Conservation (phyloP, 768 basidiomycete genomes). For the Termitomyces sp. region DNA sequence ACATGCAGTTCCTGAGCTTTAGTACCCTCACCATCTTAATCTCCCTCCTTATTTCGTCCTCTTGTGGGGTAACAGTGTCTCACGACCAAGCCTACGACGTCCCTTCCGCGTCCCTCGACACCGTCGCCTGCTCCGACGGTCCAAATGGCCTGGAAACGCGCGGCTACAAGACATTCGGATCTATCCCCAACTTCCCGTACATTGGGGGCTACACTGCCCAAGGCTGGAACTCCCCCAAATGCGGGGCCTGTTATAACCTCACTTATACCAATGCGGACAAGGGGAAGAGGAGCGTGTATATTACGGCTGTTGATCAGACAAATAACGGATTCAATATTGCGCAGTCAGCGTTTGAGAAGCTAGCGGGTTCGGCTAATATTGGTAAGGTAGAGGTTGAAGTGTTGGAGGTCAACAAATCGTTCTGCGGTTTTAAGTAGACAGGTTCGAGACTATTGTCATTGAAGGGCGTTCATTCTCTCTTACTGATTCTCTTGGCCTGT, state of each 20-base stretch:
- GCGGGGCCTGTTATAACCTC: slow-evolving; percentile 52
- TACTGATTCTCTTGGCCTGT: background rate
- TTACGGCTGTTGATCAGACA: slow-evolving; percentile 44
- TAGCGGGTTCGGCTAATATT: slow-evolving; percentile 15
- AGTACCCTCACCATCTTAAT: slow-evolving; percentile 20
- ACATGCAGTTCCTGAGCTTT: slow-evolving; percentile 30
- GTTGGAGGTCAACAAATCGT: slow-evolving; percentile 1
- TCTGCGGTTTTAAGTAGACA: slow-evolving; percentile 14
- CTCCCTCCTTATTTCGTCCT: slow-evolving; percentile 7
- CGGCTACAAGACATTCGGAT: slow-evolving; percentile 38
- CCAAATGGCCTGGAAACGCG: slow-evolving; percentile 36
- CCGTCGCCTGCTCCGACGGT: slow-evolving; percentile 49
- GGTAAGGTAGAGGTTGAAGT: slow-evolving; percentile 10
- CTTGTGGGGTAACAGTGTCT: slow-evolving; percentile 14
- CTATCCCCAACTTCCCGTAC: slow-evolving; percentile 47
- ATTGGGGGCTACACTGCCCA: slow-evolving; percentile 45
- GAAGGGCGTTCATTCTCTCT: background rate
- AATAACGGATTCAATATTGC: slow-evolving; percentile 21
- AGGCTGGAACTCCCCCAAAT: slow-evolving; percentile 43
- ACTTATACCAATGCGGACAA: slow-evolving; percentile 28
- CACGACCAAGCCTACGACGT: slow-evolving; percentile 41
- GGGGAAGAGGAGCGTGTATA: slow-evolving; percentile 27
- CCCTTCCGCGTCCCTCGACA: slow-evolving; percentile 23
- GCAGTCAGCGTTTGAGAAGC: slow-evolving; percentile 23
- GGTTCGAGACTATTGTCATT: background rate